Evolutionary conservation across 805 yeast genomes (phyloP), one percentile per base, ranked within the genome.

Genomic region (Starmera caribaea): DNA sequence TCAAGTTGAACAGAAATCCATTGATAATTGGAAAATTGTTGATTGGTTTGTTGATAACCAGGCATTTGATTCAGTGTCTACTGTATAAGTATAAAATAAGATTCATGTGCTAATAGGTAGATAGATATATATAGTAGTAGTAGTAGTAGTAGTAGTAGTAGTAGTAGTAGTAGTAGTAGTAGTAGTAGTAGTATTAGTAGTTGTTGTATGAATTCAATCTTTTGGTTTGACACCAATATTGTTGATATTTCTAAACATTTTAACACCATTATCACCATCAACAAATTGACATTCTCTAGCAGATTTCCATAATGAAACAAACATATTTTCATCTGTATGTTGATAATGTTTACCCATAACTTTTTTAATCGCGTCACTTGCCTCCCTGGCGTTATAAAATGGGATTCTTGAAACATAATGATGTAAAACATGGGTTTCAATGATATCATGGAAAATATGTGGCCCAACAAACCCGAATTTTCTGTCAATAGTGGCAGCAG

Each of bases 351-450:
- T 71, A 51, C 95, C 95, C 92, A 85, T 80, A 44, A 81, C 90
- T 61, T 79, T 76, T 65, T 79, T 76, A 62, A 85, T 79, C 40
- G 84, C 90, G 45, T 66, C 86, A 43, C 86, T 71, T 37, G 83
- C 92, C 54, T 74, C 76, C 60, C 90, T 72, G n/a, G 81, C 94
- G 52, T 83, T 80, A 71, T 85, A 85, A 67, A 86, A 86, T 36
- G 95, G 95, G 49, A 85, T 83, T 61, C 94, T 70, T 10, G 89
- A 79, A 46, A 75, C 79, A 61, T 74, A 86, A 65, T 85, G 95
- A 65, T 85, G 95, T 53, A 81, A 71, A 40, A 86, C 95, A 58
- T 85, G 95, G 39, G 95, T 86, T 66, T 85, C 95, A 55, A 85
- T 84, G 55, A 85, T 85, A 59, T 83, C 94, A 62, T 85, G 95